Percentiles rank a stretch among this genome's conserved stretches.
Evolutionary conservation across 306 rosid species (phyloP).

Genomic region (Pueraria montana): DNA sequence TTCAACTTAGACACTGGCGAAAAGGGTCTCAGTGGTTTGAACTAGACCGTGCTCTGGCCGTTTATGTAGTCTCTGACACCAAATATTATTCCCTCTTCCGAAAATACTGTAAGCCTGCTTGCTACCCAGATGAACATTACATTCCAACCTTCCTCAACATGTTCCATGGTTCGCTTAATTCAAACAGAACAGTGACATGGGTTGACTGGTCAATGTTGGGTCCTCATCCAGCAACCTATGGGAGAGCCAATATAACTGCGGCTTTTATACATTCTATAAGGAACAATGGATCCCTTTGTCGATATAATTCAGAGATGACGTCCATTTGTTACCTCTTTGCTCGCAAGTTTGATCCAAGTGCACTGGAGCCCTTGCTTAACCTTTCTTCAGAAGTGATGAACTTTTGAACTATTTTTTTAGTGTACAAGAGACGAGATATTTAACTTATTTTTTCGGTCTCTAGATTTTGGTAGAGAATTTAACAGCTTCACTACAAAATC

Average conservation of each 20-base stretch:
- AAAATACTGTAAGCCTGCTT: constrained; percentile 88
- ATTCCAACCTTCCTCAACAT: constrained; percentile 85
- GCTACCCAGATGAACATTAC: constrained; percentile 96
- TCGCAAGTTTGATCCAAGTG: constrained; percentile 77
- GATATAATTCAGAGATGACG: constrained; percentile 76
- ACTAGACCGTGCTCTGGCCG: constrained; percentile 67
- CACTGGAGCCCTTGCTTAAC: constrained; percentile 76
- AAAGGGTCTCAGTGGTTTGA: constrained; percentile 98
- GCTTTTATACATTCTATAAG: constrained; percentile 70
- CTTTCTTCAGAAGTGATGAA: constrained; percentile 71
- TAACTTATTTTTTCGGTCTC: constrained; percentile 29
- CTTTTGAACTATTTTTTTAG: constrained; percentile 52
- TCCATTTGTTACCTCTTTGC: constrained; percentile 89
- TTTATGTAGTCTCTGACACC: constrained; percentile 67
- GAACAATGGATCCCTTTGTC: constrained; percentile 72
- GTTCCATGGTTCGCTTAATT: constrained; percentile 75
- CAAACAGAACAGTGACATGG: constrained; percentile 91
- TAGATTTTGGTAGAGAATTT: constrained; percentile 50
- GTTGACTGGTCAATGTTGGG: constrained; percentile 93
- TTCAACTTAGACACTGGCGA: constrained; percentile 82
- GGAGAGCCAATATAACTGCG: constrained; percentile 63
- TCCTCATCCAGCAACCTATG: constrained; percentile 86
- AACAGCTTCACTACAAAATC: constrained; percentile 18
- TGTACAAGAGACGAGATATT: constrained; percentile 37
- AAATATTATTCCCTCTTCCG: constrained; percentile 70